Conservation (phyloP, 805 yeast species). For the Pichia gijzeniarum region DNA sequence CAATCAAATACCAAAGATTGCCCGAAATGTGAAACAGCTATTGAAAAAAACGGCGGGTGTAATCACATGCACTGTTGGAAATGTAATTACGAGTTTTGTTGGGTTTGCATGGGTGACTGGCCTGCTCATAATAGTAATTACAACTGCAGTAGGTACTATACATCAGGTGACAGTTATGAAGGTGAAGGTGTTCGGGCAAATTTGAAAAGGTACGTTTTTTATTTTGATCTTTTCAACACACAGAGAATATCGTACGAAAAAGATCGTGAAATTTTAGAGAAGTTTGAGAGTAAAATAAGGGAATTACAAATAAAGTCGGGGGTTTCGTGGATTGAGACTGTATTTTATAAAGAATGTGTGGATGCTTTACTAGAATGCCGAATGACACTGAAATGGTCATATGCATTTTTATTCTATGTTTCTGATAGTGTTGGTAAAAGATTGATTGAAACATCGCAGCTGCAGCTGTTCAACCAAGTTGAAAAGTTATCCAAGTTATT, state of each 20-base stretch:
- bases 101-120: slow-evolving; percentile 89
- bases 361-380: slow-evolving; percentile 60
- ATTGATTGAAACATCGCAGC: slow-evolving; percentile 46
- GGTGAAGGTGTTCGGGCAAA: slow-evolving; percentile 30
- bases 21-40: slow-evolving; percentile 71
- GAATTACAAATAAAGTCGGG: slow-evolving; percentile 57
- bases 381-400: slow-evolving; percentile 83
- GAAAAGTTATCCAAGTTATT: slow-evolving; percentile 32
- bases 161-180: slow-evolving; percentile 36
- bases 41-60: slow-evolving; percentile 95
- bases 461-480: slow-evolving; percentile 22
- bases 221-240: slow-evolving; percentile 63
- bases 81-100: slow-evolving; percentile 79
- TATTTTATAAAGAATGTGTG: slow-evolving; percentile 71
- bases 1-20: slow-evolving; percentile 78
- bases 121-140: slow-evolving; percentile 55
- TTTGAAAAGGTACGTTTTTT: slow-evolving; percentile 64
- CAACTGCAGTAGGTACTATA: slow-evolving; percentile 50
- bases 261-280: slow-evolving; percentile 57
- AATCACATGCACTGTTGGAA: slow-evolving; percentile 89
- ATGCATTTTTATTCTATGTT: slow-evolving; percentile 70
- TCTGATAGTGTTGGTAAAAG: slow-evolving; percentile 42
- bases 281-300: slow-evolving; percentile 58
- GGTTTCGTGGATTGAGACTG: slow-evolving; percentile 82
- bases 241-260: slow-evolving; percentile 73